phyloP scores from a whole-genome alignment of 768 basidiomycete species.

The Lactarius psammicola region DNA sequence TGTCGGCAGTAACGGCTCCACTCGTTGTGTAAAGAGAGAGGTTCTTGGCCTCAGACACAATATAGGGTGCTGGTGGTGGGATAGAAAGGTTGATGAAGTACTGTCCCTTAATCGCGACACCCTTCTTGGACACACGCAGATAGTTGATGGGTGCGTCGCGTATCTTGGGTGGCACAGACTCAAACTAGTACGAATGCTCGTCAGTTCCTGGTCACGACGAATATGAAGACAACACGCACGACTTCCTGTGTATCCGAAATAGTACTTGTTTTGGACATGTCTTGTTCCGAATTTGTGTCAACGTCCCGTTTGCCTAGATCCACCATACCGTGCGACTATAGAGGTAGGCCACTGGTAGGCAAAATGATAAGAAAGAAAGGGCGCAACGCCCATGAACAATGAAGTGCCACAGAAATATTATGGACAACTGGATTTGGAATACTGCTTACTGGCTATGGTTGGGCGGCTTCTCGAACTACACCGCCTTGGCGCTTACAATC shows the following conservation, averaged over 20 bases:
- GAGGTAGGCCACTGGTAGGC: background rate
- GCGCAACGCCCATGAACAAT: background rate
- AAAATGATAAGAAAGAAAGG: background rate
- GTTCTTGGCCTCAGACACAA: background rate
- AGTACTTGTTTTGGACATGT: background rate
- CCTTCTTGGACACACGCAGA: background rate
- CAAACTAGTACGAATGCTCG: background rate
- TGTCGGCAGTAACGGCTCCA: conserved; percentile 4
- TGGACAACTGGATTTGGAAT: background rate
- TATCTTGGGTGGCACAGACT: background rate
- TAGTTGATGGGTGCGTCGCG: conserved; percentile 1
- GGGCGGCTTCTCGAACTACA: too few species aligned
- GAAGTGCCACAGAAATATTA: background rate
- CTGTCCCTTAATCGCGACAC: background rate
- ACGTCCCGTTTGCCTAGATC: background rate
- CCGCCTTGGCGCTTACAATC: too few species aligned
- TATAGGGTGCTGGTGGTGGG: background rate
- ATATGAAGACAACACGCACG: background rate
- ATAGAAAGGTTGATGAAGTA: conserved; percentile 13
- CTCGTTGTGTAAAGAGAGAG: conserved; percentile 8
- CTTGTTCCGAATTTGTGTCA: background rate
- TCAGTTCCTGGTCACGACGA: background rate
- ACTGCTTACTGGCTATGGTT: background rate
- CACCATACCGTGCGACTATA: background rate
- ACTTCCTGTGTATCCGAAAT: background rate